Evolutionary conservation across 2,329 filamentous ascomycete species (phyloP).

Genomic region (Aspergillus fischeri): DNA sequence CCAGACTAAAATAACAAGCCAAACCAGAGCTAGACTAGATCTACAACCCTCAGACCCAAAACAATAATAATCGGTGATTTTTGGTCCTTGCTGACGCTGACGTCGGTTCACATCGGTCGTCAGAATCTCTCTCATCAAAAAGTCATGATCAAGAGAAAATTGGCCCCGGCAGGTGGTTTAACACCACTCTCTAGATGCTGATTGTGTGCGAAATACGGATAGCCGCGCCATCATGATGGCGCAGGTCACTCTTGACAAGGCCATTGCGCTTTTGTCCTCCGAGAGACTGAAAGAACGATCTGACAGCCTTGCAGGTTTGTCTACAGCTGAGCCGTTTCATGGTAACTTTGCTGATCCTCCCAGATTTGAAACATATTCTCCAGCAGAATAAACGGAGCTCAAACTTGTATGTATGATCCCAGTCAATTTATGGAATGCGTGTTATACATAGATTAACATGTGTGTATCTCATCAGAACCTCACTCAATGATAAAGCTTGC

Average conservation of each 20-base stretch:
- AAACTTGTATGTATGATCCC: slow-evolving; percentile 29
- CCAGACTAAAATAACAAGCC: not conserved
- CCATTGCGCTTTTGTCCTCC: slow-evolving; percentile 41
- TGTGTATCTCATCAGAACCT: slow-evolving; percentile 26
- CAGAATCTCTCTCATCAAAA: not conserved
- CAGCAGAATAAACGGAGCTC: slow-evolving; percentile 47
- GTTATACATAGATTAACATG: slow-evolving; percentile 10
- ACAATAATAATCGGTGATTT: not conserved
- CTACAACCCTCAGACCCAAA: not conserved
- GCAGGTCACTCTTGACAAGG: slow-evolving; percentile 40
- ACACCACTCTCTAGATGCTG: not conserved
- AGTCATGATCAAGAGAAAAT: not conserved
- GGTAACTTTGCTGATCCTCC: slow-evolving; percentile 9
- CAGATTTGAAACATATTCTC: slow-evolving; percentile 55
- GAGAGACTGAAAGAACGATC: slow-evolving; percentile 45
- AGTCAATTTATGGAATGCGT: not conserved
- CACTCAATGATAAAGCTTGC: slow-evolving; percentile 70
- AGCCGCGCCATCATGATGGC: slow-evolving; percentile 28
- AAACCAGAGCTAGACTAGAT: not conserved
- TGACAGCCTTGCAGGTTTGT: slow-evolving; percentile 48
- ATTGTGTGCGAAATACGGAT: not conserved
- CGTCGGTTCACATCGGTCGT: not conserved
- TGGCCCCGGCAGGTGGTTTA: not conserved
- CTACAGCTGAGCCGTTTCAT: not conserved
- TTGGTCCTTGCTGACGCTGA: not conserved